Base-by-base conservation (phyloP, 73 alveolate species). In the Paraurostyla sp. region DNA sequence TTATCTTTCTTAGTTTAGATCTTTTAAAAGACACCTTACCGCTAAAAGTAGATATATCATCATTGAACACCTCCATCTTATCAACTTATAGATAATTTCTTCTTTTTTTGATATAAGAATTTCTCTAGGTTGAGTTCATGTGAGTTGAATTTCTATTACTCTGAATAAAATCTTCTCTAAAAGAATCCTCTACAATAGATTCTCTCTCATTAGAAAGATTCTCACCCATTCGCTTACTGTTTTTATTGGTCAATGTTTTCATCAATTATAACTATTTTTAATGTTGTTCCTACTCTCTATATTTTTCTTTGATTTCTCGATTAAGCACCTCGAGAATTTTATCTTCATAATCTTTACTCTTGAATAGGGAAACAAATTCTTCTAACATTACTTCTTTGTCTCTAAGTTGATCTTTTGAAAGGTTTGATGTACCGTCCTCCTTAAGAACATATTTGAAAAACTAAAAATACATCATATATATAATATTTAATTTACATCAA, bases 381-480 rank as follows among this genome's bases (percentile, higher is more conserved):
- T 78, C 89, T 13, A 78, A 40, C 76, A 51, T 78, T 11, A 78
- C 89, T 4, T 78, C 76, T 73, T 73, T 73, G 50, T 54, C 32
- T 29, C 52, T 78, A 11, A 78, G 40, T 78, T 20, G 1, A 23
- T 52, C 33, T 20, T 56, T 33, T 9, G 40, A 15, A 36, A 40
- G 23, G 43, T 78, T n/a, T 16, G 16, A 13, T 13, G 58, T 38
- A 15, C 38, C 46, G 1, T 78, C 89, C 22, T 51, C 89, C n/a
- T 78, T 51, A 9, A 78, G 7, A 1, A 78, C 52, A 36, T 54
- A 51, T 54, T 78, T 78, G 50, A 78, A 78, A 41, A 78, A 78
- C 89, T 78, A 78, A 29, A 30, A 25, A 23, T 15, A 78, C 20
- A 23, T 18, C 18, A 40, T 3, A 16, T 13, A 11, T 16, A 16